A percentile compares a stretch with the other conserved stretches of the same genome.
Evolutionary conservation across 2,329 filamentous ascomycete genomes (phyloP).

Genomic region (Grosmannia huntii): DNA sequence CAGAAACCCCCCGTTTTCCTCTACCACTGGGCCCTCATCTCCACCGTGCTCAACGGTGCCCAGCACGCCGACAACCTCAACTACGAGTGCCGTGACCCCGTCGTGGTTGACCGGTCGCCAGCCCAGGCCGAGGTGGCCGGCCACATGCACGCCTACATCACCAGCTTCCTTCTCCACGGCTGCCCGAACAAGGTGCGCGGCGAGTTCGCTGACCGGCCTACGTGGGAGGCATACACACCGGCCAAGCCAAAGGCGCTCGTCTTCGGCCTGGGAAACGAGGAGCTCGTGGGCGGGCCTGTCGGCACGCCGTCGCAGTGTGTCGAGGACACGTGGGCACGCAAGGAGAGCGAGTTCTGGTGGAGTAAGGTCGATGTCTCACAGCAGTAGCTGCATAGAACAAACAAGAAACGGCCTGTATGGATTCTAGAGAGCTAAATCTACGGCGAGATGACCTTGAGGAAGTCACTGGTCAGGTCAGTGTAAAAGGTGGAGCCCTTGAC

Average conservation of each 20-base stretch:
- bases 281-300: constrained; percentile 28
- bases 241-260: constrained; percentile 20
- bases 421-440: too few relatives aligned
- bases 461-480: constrained; percentile 28
- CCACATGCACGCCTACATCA: constrained; percentile 31
- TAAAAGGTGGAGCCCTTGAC: constrained; percentile 37
- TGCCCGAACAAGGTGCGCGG: constrained; percentile 14
- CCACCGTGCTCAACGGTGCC: constrained; percentile 28
- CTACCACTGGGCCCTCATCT: constrained; percentile 40
- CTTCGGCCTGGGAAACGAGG: constrained; percentile 32
- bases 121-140: constrained; percentile 28
- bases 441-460: constrained; percentile 16
- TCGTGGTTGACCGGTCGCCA: constrained; percentile 20
- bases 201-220: not conserved
- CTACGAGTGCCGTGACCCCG: constrained; percentile 30
- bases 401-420: not conserved
- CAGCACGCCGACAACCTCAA: constrained; percentile 34
- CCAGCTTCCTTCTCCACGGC: constrained; percentile 33
- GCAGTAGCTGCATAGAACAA: constrained; percentile 7
- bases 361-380: constrained; percentile 18
- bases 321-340: constrained; percentile 26
- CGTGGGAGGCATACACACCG: not conserved
- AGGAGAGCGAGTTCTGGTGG: constrained; percentile 35
- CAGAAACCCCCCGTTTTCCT: constrained; percentile 31
- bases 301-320: constrained; percentile 24